Percentiles rank a stretch among this genome's conserved stretches.
These are phyloP conservation scores for Nemania sp. DNA, from an alignment of 2,329 filamentous ascomycete genomes.

Conservation along the genomic window DNA sequence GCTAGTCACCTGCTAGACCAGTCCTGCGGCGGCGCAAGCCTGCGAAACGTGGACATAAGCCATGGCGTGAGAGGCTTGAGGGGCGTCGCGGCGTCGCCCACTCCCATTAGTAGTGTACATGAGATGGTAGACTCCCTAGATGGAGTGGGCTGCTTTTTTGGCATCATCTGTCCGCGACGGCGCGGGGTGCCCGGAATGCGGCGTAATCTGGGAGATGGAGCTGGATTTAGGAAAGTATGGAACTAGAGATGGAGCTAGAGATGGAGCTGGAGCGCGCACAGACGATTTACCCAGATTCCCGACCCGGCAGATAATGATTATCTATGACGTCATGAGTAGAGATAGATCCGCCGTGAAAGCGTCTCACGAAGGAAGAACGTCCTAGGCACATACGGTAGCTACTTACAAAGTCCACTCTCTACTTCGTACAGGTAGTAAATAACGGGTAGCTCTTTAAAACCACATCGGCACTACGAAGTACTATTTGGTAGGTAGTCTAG, in stretches of 20 bases:
- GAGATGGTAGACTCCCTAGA: no score
- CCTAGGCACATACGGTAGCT: neutral
- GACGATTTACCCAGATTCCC: no score
- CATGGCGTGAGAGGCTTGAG: constrained; percentile 8
- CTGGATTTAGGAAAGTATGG: no score
- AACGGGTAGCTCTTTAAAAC: no score
- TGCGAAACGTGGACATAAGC: constrained; percentile 7
- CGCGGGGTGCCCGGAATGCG: constrained; percentile 10
- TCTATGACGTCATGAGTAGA: no score
- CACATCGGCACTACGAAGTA: neutral
- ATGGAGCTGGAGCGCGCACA: no score
- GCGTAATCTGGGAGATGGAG: neutral
- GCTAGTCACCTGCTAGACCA: constrained; percentile 16
- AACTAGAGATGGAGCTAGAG: no score
- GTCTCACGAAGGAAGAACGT: neutral
- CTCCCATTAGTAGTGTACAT: neutral
- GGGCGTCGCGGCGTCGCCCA: neutral
- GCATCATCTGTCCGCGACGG: constrained; percentile 14
- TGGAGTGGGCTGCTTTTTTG: neutral
- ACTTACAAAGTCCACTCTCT: no score
- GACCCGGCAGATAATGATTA: no score
- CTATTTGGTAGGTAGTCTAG: neutral
- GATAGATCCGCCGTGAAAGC: neutral
- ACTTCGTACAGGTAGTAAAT: no score
- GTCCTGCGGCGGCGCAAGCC: constrained; percentile 7